Evolutionary conservation across 148 eudicot species (phyloP).

Genomic region (Spergularia bocconei): DNA sequence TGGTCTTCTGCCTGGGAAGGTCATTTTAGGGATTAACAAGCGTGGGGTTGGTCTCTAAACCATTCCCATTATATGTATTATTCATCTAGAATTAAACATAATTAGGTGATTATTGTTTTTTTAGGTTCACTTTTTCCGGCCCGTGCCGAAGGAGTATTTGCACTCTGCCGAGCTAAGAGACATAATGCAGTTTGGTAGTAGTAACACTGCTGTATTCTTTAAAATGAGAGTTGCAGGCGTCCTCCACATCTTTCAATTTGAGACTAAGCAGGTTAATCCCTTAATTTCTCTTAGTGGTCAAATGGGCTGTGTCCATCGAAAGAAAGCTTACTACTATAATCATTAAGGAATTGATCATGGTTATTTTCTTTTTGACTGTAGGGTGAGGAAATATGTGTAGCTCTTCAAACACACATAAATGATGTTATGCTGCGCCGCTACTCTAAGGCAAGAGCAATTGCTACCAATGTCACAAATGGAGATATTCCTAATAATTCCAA

Average conservation of each 20-base stretch:
- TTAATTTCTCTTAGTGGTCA: background rate
- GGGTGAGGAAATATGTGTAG: conserved; percentile 99
- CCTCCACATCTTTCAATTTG: conserved; percentile 95
- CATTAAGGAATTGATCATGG: background rate
- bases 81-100: background rate
- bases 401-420: conserved; percentile 97
- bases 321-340: background rate
- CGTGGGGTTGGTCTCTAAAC: conserved; percentile 73
- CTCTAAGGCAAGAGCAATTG: conserved; percentile 83
- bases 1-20: conserved; percentile 94
- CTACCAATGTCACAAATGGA: conserved; percentile 59
- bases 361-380: conserved; percentile 28
- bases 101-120: conserved; percentile 1
- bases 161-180: conserved; percentile 97
- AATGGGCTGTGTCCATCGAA: background rate
- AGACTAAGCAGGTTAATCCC: conserved; percentile 84
- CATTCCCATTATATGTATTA: background rate
- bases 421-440: conserved; percentile 99
- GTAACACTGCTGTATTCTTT: conserved; percentile 95
- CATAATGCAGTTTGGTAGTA: conserved; percentile 99
- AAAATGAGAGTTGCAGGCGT: conserved; percentile 99
- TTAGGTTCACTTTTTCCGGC: conserved; percentile 98
- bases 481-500: conserved; percentile 48
- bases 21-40: conserved; percentile 86
- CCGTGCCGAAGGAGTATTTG: conserved; percentile 94